These are phyloP conservation scores for Bassia scoparia DNA, from an alignment of 148 eudicot species.

Conservation along the genomic window DNA sequence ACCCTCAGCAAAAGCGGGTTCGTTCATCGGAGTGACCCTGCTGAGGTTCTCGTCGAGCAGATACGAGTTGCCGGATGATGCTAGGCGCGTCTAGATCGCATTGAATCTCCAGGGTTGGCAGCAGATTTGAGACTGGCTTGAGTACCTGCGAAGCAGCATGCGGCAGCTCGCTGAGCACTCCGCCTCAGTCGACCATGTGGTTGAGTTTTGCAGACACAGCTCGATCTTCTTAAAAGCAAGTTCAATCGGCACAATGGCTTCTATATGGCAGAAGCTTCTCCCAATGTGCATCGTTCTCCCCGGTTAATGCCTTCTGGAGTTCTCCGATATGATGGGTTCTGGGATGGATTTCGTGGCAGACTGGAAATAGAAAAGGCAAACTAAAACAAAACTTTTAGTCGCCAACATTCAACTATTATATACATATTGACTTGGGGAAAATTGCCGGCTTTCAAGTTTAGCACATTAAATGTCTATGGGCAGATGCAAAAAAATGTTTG, in stretches of 20 bases:
- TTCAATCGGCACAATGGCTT: conserved; percentile 90
- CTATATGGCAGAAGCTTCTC: conserved; percentile 93
- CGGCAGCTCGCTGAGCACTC: conserved; percentile 35
- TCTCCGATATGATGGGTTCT: no score
- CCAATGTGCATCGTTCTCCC: conserved; percentile 96
- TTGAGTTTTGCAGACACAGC: conserved; percentile 76
- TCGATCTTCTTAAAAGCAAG: conserved; percentile 91
- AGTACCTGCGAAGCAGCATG: conserved; percentile 45
- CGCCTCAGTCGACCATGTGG: conserved; percentile 83
- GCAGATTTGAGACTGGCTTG: conserved; percentile 31
- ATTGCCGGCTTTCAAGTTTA: no score
- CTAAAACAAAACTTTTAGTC: no score
- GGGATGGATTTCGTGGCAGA: no score
- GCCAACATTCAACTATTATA: no score
- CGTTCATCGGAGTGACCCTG: conserved; percentile 89
- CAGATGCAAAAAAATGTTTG: no score
- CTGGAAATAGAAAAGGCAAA: no score
- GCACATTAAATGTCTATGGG: no score
- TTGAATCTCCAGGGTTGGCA: conserved; percentile 46
- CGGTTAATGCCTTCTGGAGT: conserved; percentile 91
- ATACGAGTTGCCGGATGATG: conserved; percentile 94
- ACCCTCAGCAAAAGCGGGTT: conserved; percentile 52
- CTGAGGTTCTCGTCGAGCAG: conserved; percentile 88
- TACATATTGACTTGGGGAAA: no score
- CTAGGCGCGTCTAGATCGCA: conserved; percentile 78